Conservation (phyloP, 257 asterid species). For the Leptodermis oblonga region DNA sequence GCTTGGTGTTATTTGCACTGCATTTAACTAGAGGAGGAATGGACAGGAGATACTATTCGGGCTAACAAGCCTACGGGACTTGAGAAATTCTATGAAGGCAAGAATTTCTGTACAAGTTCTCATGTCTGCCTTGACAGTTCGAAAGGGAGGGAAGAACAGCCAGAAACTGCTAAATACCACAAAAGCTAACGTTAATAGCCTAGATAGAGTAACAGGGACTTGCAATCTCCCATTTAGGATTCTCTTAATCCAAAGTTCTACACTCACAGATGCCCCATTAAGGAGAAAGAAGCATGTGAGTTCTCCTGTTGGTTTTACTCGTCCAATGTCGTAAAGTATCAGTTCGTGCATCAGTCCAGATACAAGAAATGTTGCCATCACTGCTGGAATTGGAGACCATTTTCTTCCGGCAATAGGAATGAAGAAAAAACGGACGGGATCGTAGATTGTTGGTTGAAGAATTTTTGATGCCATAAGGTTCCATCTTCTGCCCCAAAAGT, state of each 20-base stretch:
- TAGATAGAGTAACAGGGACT: conserved; percentile 24
- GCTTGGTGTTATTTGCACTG: background rate
- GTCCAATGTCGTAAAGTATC: conserved; percentile 36
- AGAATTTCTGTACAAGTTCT: conserved; percentile 43
- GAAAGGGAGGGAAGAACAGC: conserved; percentile 57
- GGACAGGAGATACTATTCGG: conserved; percentile 45
- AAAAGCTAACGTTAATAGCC: conserved; percentile 30
- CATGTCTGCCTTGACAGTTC: conserved; percentile 29
- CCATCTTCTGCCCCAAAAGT: conserved; percentile 70
- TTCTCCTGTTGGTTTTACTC: conserved; percentile 44
- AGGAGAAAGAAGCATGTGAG: conserved; percentile 36
- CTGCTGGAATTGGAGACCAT: conserved; percentile 32
- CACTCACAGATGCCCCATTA: conserved; percentile 35
- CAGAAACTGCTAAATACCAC: conserved; percentile 34
- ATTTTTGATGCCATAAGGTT: conserved; percentile 44
- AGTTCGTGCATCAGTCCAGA: conserved; percentile 66
- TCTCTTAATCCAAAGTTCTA: conserved; percentile 37
- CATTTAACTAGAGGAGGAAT: conserved; percentile 11
- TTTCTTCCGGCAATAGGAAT: background rate
- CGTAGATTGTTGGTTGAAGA: background rate
- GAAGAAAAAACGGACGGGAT: conserved; percentile 24
- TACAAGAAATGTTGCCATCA: conserved; percentile 36
- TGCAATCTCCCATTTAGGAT: conserved; percentile 12
- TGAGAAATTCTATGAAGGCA: conserved; percentile 40
- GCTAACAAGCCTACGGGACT: conserved; percentile 29